Evolutionary conservation across 257 asterid genomes (phyloP).

Genomic region (Nemophila menziesii): DNA sequence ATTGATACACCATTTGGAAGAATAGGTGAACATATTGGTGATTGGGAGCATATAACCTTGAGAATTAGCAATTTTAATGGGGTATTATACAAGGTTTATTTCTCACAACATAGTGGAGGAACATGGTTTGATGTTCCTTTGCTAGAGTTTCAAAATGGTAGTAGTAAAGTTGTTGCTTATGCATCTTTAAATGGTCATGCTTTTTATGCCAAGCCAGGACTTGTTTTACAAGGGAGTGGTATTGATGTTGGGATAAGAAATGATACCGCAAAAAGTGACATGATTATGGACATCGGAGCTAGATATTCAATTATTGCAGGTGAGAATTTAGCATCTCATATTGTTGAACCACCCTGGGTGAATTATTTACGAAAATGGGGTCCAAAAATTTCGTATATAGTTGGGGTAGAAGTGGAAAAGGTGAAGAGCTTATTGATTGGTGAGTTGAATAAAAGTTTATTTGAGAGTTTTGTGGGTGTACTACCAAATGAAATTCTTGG

Average conservation of each 20-base stretch:
- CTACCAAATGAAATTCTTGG: constrained; percentile 12
- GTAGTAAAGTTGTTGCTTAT: constrained; percentile 1
- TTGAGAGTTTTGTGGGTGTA: background rate
- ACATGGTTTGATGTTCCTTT: constrained; percentile 1
- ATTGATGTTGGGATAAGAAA: constrained; percentile 8
- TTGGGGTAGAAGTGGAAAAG: constrained; percentile 1
- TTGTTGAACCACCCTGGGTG: constrained; percentile 15
- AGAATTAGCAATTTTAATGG: constrained; percentile 27
- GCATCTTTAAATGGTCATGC: constrained; percentile 6
- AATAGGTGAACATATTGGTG: constrained; percentile 30
- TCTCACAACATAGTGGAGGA: constrained; percentile 10
- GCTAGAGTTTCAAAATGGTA: background rate
- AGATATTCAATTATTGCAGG: background rate
- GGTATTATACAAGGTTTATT: constrained; percentile 12
- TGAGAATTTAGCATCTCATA: background rate
- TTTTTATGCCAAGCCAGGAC: constrained; percentile 3
- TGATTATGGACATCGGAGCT: constrained; percentile 7
- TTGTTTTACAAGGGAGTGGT: constrained; percentile 2
- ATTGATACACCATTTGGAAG: constrained; percentile 14
- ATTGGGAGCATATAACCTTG: constrained; percentile 34
- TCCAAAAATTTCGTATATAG: constrained; percentile 6
- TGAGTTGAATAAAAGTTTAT: constrained; percentile 1
- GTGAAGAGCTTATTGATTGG: too few relatives aligned
- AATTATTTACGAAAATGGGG: constrained; percentile 15
- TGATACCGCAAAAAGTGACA: constrained; percentile 1